These are phyloP conservation scores for Azolla pinnata DNA, from an alignment of 75 land plant species.

Conservation along the genomic window DNA sequence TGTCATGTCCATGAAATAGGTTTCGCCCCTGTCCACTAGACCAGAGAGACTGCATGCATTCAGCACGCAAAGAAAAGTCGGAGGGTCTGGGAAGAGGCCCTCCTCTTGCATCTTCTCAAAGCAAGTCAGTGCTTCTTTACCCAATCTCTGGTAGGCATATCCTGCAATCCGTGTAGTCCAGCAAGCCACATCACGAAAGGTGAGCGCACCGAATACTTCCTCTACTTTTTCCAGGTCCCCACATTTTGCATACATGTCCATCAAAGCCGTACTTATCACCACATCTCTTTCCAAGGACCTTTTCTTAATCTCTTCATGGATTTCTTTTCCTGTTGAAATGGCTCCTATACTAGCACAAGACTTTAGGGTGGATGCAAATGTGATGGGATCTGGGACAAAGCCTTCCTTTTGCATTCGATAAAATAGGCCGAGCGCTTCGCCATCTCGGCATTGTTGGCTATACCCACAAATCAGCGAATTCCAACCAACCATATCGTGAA, in stretches of 20 bases:
- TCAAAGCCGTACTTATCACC: slow-evolving; percentile 5
- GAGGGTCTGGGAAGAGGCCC: not conserved
- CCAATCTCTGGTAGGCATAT: slow-evolving; percentile 8
- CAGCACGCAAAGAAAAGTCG: slow-evolving; percentile 5
- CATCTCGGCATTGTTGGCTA: slow-evolving; percentile 33
- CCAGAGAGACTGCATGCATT: slow-evolving; percentile 13
- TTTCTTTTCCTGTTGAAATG: slow-evolving; percentile 3
- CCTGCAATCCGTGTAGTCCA: slow-evolving; percentile 14
- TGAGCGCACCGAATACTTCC: slow-evolving; percentile 6
- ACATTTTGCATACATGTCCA: slow-evolving; percentile 20
- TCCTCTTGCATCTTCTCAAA: slow-evolving; percentile 6
- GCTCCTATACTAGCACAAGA: slow-evolving; percentile 11
- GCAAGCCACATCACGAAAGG: slow-evolving; percentile 4
- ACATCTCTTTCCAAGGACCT: slow-evolving; percentile 2
- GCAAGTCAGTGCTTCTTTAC: slow-evolving; percentile 9
- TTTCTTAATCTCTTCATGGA: slow-evolving; percentile 4
- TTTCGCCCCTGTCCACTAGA: slow-evolving; percentile 3
- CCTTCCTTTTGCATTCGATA: slow-evolving; percentile 32
- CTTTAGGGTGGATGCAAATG: slow-evolving; percentile 7
- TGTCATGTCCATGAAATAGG: slow-evolving; percentile 12
- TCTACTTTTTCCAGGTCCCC: slow-evolving; percentile 7
- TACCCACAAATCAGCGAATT: slow-evolving; percentile 52
- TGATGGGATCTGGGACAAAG: slow-evolving; percentile 24
- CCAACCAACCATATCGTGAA: slow-evolving; percentile 40
- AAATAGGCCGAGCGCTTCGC: slow-evolving; percentile 26